Evolutionary conservation across 2,329 filamentous ascomycete species (phyloP), one percentile per base, ranked within the genome.

Genomic region (Teratosphaeriaceae sp.): DNA sequence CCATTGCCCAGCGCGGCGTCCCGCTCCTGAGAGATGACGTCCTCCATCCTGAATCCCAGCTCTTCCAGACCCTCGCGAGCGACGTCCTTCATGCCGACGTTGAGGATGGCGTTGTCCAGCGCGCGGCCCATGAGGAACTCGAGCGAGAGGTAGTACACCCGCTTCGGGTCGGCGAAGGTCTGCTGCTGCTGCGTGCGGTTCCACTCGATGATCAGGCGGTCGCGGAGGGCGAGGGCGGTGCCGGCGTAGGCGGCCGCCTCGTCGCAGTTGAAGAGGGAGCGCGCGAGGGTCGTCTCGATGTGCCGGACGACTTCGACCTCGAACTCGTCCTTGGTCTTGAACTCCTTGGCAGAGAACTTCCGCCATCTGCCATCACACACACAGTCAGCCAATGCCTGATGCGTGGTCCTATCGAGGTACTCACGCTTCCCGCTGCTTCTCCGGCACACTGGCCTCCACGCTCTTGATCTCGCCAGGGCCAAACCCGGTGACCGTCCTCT

Each of bases 121-220:
- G 92, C 85, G 62, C 92, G 78, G 31, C 92, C 92, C 92, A 98
- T 98, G 59, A 98, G 71, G 60, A 98, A 98, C 68, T 98, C 92
- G 45, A 98, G 79, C 54, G 89, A 96, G 47, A 98, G 78, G 64
- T 98, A 98, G 72, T 98, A 98, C 55, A 98, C 79, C 48, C 92
- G 81, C 76, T 98, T 98, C 67, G 80, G 81, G 63, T 97, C 92
- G 44, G 78, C 75, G 58, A 85, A 88, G 0, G 90, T 96, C 69
- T 98, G 92, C 48, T 84, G 83, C 72, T 98, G 92, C 71, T 98
- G 92, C 36, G 92, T 98, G 69, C 84, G 88, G 72, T 97, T 98
- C 92, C 92, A 98, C 55, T 94, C 88, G 50, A 92, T 82, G 59
- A 98, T 83, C 62, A 98, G 74, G 40, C 88, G 83, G 65, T 98